Conservation (phyloP, 1,284 basidiomycete species). For the Albatrellus sp. region DNA sequence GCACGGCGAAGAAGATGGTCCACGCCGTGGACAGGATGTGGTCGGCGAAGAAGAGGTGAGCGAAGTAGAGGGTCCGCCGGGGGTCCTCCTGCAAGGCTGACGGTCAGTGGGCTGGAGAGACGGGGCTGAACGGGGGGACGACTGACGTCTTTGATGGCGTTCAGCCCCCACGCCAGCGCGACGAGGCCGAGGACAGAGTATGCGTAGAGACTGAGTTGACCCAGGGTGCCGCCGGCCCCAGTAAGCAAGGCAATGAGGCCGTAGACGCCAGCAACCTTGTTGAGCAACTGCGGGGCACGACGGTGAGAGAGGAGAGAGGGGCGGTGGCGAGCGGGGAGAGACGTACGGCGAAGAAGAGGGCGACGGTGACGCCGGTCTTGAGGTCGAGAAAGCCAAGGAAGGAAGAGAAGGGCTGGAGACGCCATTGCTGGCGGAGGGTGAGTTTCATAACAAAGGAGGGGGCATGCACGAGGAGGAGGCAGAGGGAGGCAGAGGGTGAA, state of each 20-base stretch:
- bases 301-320: too few species aligned
- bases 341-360: conserved; percentile 72
- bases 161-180: conserved; percentile 80
- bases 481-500: not conserved
- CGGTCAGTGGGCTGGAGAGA: conserved; percentile 7
- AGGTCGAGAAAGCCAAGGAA: conserved; percentile 80
- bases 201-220: conserved; percentile 85
- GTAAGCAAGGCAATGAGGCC: conserved; percentile 87
- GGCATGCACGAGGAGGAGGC: conserved; percentile 6
- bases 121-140: conserved; percentile 2
- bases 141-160: conserved; percentile 67
- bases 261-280: conserved; percentile 97
- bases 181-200: conserved; percentile 83
- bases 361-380: conserved; percentile 80
- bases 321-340: not conserved
- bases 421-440: conserved; percentile 67
- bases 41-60: conserved; percentile 87
- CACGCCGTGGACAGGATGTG: conserved; percentile 88
- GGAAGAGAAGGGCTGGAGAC: conserved; percentile 67
- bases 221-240: conserved; percentile 76
- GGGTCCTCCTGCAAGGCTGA: conserved; percentile 64
- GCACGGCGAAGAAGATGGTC: conserved; percentile 81
- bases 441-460: conserved; percentile 46
- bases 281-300: conserved; percentile 60
- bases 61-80: conserved; percentile 76